Base-by-base conservation (phyloP, 768 basidiomycete genomes). In the Obba rivulosa region DNA sequence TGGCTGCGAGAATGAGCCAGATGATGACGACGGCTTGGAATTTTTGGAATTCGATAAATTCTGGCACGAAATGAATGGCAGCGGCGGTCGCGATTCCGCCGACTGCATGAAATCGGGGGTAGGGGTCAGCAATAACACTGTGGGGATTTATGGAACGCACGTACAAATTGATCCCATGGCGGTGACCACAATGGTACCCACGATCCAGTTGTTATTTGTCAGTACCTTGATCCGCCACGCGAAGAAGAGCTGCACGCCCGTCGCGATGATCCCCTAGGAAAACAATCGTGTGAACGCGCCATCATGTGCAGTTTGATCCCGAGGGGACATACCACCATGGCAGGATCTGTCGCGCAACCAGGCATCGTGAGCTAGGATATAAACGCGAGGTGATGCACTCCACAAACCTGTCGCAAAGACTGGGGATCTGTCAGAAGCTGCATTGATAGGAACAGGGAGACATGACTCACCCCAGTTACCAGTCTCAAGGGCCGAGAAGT, bases 1-100 rank as follows among this genome's bases (percentile, higher is more conserved):
- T 60, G 4, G 71, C 72, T 11, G 75, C 68, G 0, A 71, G 57
- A 16, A 69, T 55, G 24, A 80, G 69, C 78, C 79, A 80, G 8
- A 64, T 34, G 28, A 65, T 63, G 38, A 62, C 64, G 36, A 66
- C 46, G 11, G 20, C 36, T 36, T 46, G 17, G 11, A 70, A 69
- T 37, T 48, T 60, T 22, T 61, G 54, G 43, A 70, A 61, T 31
- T 66, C 42, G 1, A 50, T 46, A 43, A 64, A 70, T 8, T 51
- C 51, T 1, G 60, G 58, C 5, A 66, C 57, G 17, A 63, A 52
- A 14, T 53, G 57, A 37, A 64, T 53, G 36, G 62, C 66, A 20
- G 68, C 50, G 1, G 67, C 47, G 22, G 60, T 59, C 17, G 62
- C 69, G 24, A 70, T 57, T n/a, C n/a, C n/a, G n/a, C n/a, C n/a